Conservation (phyloP, 179 eudicot genomes). For the Silene vulgaris region DNA sequence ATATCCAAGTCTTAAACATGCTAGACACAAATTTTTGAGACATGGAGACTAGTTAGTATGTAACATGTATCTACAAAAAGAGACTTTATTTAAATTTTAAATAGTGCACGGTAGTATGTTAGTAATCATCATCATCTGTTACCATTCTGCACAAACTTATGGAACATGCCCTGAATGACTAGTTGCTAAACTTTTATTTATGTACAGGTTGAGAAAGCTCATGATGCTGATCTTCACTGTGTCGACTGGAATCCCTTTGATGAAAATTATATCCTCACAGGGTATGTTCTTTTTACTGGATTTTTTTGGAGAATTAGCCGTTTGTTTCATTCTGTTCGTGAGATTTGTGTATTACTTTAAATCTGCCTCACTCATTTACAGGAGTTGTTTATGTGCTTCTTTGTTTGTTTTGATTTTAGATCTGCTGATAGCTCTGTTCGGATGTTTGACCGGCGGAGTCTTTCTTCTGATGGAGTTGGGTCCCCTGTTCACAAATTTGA, state of each 20-base stretch:
- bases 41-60: no score
- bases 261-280: constrained; percentile 77
- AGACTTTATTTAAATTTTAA: not conserved
- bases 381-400: constrained; percentile 1
- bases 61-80: not conserved
- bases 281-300: constrained; percentile 43
- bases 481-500: constrained; percentile 76
- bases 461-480: constrained; percentile 70
- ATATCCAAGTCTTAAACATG: no score
- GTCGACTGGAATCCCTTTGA: constrained; percentile 97
- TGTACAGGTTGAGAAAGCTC: constrained; percentile 90
- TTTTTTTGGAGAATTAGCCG: not conserved
- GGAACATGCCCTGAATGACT: not conserved
- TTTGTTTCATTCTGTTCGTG: constrained; percentile 10
- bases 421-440: constrained; percentile 88
- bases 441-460: constrained; percentile 91
- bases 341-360: not conserved
- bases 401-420: constrained; percentile 34
- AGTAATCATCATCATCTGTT: constrained; percentile 3
- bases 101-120: not conserved
- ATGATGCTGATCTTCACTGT: constrained; percentile 91
- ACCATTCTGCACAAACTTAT: not conserved
- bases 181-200: not conserved
- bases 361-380: not conserved
- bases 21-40: no score